Conservation (phyloP, 768 basidiomycete species). For the Rhizopogon roseolus region DNA sequence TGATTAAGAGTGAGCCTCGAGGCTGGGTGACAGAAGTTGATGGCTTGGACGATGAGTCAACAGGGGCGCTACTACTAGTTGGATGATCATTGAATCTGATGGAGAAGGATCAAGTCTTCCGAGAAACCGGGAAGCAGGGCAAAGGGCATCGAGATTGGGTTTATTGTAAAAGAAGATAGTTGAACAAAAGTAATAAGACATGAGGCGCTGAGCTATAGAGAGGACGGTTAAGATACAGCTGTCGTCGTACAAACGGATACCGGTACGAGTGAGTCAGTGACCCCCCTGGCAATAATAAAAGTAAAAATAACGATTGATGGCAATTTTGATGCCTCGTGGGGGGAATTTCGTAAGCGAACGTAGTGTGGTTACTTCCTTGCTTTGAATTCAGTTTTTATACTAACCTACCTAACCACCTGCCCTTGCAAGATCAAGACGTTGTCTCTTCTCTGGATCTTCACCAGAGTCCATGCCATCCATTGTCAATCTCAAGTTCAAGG, state of each 20-base stretch:
- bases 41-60: not conserved
- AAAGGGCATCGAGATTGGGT: not conserved
- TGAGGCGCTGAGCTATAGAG: not conserved
- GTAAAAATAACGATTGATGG: not conserved
- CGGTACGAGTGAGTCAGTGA: too few relatives aligned
- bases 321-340: slow-evolving; percentile 1
- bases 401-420: too few relatives aligned
- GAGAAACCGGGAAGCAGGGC: not conserved
- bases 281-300: not conserved
- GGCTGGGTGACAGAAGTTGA: not conserved
- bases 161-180: not conserved
- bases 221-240: too few relatives aligned
- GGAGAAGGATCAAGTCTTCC: not conserved
- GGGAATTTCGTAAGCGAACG: not conserved
- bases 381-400: not conserved
- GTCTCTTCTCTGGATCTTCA: not conserved
- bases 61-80: not conserved
- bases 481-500: slow-evolving; percentile 86
- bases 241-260: too few relatives aligned
- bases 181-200: not conserved
- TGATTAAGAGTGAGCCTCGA: not conserved
- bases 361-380: too few relatives aligned
- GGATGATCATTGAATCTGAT: not conserved
- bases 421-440: not conserved
- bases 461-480: slow-evolving; percentile 62